Evolutionary conservation across 352 stramenopile genomes (phyloP).

Genomic region (Globisporangium solare): DNA sequence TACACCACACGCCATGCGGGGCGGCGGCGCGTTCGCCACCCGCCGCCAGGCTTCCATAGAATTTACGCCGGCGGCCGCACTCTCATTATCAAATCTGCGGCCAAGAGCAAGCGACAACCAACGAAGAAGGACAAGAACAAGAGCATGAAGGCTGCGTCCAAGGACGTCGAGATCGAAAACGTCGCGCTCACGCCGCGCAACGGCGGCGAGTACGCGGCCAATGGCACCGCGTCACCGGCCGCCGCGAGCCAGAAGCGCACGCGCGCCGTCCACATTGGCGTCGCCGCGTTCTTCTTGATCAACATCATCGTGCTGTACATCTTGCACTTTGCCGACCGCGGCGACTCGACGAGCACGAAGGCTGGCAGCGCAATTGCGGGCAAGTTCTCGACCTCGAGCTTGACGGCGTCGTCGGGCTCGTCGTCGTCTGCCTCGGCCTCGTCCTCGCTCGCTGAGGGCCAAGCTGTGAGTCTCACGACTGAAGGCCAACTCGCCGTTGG

Average conservation of each 20-base stretch:
- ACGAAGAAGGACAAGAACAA: conserved; percentile 1
- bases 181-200: conserved; percentile 45
- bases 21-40: no score
- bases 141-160: conserved; percentile 14
- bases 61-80: no score
- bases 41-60: no score
- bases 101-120: conserved; percentile 7
- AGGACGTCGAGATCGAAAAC: conserved; percentile 16
- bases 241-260: conserved; percentile 21
- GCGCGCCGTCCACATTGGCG: conserved; percentile 26
- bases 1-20: no score
- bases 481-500: conserved; percentile 47
- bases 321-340: conserved; percentile 72
- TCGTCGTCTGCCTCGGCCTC: conserved; percentile 1
- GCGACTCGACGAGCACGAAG: conserved; percentile 16
- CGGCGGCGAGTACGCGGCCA: conserved; percentile 27
- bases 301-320: conserved; percentile 85
- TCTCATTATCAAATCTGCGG: conserved; percentile 8
- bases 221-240: conserved; percentile 8
- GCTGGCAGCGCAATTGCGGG: conserved; percentile 23
- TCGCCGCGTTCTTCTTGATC: conserved; percentile 57
- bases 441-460: conserved; percentile 25
- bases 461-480: conserved; percentile 57
- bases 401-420: conserved; percentile 5
- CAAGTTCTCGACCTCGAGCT: conserved; percentile 27